Conservation (phyloP, 2,329 filamentous ascomycete genomes). For the Neonectria magnoliae region DNA sequence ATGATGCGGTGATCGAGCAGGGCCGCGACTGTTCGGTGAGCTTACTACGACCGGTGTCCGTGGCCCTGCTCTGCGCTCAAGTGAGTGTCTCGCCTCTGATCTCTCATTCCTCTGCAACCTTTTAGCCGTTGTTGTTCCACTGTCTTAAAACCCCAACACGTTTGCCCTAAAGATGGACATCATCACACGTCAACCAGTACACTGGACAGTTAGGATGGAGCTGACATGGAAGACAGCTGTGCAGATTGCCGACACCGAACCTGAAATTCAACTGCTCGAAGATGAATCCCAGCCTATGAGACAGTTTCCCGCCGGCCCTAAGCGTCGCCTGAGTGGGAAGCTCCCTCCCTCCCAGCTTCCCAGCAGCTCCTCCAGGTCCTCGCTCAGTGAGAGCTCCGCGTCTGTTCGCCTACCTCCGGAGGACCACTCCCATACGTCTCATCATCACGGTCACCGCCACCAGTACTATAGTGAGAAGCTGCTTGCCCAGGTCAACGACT, state of each 20-base stretch:
- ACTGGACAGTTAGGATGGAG: slow-evolving; percentile 13
- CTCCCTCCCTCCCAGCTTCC: slow-evolving; percentile 41
- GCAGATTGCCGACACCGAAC: slow-evolving; percentile 65
- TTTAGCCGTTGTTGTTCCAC: neutral
- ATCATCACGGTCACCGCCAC: slow-evolving; percentile 46
- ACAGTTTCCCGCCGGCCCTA: slow-evolving; percentile 47
- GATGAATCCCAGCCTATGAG: slow-evolving; percentile 46
- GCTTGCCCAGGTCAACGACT: slow-evolving; percentile 80
- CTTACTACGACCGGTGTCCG: neutral
- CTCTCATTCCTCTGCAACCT: neutral
- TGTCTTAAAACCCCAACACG: slow-evolving; percentile 14
- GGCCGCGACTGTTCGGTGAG: slow-evolving; percentile 11
- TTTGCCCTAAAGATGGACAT: slow-evolving; percentile 12
- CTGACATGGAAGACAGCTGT: slow-evolving; percentile 55
- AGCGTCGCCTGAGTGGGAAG: slow-evolving; percentile 49
- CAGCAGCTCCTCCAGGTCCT: slow-evolving; percentile 56
- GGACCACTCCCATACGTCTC: slow-evolving; percentile 38
- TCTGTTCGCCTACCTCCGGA: slow-evolving; percentile 41
- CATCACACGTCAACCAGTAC: neutral
- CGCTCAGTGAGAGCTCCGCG: slow-evolving; percentile 50
- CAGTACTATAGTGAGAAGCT: slow-evolving; percentile 65
- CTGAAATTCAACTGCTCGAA: slow-evolving; percentile 45
- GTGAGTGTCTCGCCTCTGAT: slow-evolving; percentile 12
- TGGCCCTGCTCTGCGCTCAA: slow-evolving; percentile 20
- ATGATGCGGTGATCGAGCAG: slow-evolving; percentile 18